phyloP scores from a whole-genome alignment of 176 grass and related monocot species.

The Carex littledalei region DNA sequence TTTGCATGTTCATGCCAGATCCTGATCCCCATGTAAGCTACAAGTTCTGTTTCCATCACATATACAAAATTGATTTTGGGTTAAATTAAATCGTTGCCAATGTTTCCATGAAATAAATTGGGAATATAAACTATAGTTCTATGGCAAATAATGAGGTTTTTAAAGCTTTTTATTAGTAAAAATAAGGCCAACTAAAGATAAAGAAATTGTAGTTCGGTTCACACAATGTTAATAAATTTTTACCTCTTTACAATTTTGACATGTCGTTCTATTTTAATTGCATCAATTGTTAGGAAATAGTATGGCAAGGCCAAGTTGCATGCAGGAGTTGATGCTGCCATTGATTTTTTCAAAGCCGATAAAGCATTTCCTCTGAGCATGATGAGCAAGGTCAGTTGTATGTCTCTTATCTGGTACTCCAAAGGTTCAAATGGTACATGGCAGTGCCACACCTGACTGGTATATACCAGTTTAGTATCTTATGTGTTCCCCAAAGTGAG shows the following conservation, averaged over 20 bases:
- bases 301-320: constrained; percentile 89
- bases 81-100: too few species aligned
- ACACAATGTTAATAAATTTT: too few species aligned
- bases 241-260: background rate
- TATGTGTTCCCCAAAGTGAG: too few species aligned
- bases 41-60: background rate
- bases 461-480: too few species aligned
- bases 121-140: too few species aligned
- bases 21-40: constrained; percentile 51
- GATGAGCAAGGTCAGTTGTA: constrained; percentile 52
- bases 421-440: too few species aligned
- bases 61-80: background rate
- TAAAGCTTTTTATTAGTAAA: too few species aligned
- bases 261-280: background rate
- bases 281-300: constrained; percentile 43
- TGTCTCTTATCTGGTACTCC: background rate
- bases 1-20: constrained; percentile 96
- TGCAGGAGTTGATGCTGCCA: constrained; percentile 80
- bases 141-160: too few species aligned
- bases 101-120: background rate
- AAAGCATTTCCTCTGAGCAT: constrained; percentile 71
- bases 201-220: too few species aligned
- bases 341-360: constrained; percentile 81
- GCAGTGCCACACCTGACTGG: too few species aligned
- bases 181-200: too few species aligned